A percentile compares a stretch with the other conserved stretches of the same genome.
These are phyloP conservation scores for Neckera pumila DNA, from an alignment of 225 moss, liverwort and hornwort genomes.

Conservation along the genomic window DNA sequence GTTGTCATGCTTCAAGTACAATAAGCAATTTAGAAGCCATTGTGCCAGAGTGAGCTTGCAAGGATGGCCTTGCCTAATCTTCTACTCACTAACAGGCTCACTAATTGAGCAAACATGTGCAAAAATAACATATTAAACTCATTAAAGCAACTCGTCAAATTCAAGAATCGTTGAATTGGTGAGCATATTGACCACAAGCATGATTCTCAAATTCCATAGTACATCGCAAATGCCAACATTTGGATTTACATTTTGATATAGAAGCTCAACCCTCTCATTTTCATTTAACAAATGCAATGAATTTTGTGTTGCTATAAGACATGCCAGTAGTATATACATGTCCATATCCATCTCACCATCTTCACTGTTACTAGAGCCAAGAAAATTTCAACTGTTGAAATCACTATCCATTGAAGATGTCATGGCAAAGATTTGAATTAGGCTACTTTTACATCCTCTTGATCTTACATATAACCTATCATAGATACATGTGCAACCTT, in stretches of 20 bases:
- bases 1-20: neutral
- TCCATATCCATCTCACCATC: neutral
- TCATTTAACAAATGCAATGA: neutral
- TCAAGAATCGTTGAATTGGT: neutral
- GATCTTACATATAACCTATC: neutral
- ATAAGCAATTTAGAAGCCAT: neutral
- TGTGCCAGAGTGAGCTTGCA: neutral
- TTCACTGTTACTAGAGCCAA: neutral
- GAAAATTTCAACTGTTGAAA: neutral
- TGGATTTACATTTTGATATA: rapidly evolving
- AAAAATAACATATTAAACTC: neutral
- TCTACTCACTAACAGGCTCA: too few relatives aligned
- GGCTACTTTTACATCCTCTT: rapidly evolving
- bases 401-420: neutral
- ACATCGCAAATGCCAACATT: neutral
- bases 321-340: neutral
- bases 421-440: neutral
- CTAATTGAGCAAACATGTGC: neutral
- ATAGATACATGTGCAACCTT: neutral
- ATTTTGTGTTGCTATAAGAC: neutral
- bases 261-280: neutral
- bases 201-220: neutral
- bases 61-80: rapidly evolving
- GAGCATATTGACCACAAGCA: neutral
- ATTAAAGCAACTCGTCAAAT: neutral